A percentile compares a stretch with the other conserved stretches of the same genome.
phyloP scores from a whole-genome alignment of 2,329 filamentous ascomycete genomes.

The Trichoderma sp. region DNA sequence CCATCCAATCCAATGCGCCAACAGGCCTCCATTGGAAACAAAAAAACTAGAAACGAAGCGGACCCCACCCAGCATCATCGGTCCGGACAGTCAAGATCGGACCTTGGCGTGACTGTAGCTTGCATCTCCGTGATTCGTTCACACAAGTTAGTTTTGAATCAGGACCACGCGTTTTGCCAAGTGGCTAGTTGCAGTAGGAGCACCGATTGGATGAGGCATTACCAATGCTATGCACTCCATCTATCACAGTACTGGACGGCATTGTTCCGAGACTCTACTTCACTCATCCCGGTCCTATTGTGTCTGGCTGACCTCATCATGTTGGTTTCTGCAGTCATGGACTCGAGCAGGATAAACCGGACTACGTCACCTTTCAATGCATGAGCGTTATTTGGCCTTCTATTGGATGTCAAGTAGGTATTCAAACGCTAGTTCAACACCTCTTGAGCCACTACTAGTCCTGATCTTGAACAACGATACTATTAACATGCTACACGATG shows the following conservation, averaged over 20 bases:
- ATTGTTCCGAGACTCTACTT: not conserved
- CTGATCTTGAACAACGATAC: not conserved
- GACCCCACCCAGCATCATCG: slow-evolving; percentile 15
- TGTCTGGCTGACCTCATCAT: slow-evolving; percentile 10
- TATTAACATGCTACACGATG: not conserved
- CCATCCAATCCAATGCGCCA: not conserved
- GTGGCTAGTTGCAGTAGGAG: not conserved
- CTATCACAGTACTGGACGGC: not conserved
- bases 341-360: not conserved
- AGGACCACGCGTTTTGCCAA: slow-evolving; percentile 4
- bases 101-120: not conserved
- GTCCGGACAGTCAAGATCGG: slow-evolving; percentile 19
- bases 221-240: not conserved
- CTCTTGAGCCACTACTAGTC: not conserved
- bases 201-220: not conserved
- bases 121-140: slow-evolving; percentile 10
- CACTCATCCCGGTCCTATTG: not conserved
- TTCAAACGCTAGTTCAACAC: not conserved
- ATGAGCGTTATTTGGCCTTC: not conserved
- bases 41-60: not conserved
- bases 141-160: not conserved
- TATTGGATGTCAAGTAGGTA: not conserved
- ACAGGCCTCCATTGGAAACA: not conserved
- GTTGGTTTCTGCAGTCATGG: slow-evolving; percentile 6
- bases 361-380: slow-evolving; percentile 11